Evolutionary conservation across 208 protist genomes (phyloP).

Genomic region (Trypanosomatidae sp.): DNA sequence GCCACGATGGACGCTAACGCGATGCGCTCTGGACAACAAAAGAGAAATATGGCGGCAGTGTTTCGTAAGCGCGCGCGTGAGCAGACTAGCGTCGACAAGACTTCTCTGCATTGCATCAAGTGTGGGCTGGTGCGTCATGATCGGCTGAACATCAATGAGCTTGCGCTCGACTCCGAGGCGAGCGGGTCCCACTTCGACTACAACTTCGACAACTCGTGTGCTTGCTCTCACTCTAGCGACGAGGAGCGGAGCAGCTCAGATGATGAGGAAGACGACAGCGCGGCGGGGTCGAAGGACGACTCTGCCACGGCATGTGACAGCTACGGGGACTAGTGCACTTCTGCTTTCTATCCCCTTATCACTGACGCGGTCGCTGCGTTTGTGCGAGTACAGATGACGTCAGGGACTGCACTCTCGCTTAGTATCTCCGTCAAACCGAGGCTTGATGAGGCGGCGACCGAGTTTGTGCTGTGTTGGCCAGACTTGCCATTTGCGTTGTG

Average conservation of each 20-base stretch:
- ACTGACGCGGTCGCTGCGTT: not conserved
- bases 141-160: constrained; percentile 86
- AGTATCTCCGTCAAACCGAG: not conserved
- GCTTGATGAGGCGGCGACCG: not conserved
- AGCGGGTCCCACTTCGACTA: constrained; percentile 91
- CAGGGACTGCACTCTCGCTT: not conserved
- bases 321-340: not conserved
- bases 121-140: constrained; percentile 82
- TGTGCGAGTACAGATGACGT: not conserved
- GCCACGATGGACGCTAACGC: constrained; percentile 72
- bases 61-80: constrained; percentile 79
- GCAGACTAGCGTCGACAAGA: constrained; percentile 73
- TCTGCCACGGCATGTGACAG: not conserved
- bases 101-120: constrained; percentile 80
- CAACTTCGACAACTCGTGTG: constrained; percentile 87
- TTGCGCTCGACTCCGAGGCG: constrained; percentile 87
- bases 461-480: no score
- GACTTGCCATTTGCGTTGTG: not conserved
- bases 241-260: constrained; percentile 36
- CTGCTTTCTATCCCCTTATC: not conserved
- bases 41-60: constrained; percentile 37
- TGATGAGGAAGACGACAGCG: constrained; percentile 22
- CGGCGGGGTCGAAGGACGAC: constrained; percentile 3
- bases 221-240: constrained; percentile 71
- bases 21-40: constrained; percentile 70